Percentiles rank a stretch among this genome's conserved stretches.
phyloP scores from a whole-genome alignment of 2,329 filamentous ascomycete genomes.

The Ophiocordyceps camponoti-floridani region DNA sequence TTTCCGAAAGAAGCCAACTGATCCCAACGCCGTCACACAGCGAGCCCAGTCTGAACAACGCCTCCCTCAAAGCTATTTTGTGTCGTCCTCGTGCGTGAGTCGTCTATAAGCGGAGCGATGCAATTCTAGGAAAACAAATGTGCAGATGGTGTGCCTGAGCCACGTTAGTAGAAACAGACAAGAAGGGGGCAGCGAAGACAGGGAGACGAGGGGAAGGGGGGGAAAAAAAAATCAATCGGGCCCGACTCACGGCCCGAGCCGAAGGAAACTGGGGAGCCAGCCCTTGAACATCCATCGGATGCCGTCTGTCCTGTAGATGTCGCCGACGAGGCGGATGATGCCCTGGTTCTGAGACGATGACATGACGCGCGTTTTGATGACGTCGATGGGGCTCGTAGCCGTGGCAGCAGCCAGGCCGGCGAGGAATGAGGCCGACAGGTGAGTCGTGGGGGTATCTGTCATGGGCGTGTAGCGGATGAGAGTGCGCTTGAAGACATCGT shows the following conservation, averaged over 20 bases:
- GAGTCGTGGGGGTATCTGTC: constrained; percentile 53
- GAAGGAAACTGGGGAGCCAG: constrained; percentile 62
- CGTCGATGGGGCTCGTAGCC: constrained; percentile 69
- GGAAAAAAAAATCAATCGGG: no score
- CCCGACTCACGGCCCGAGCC: constrained; percentile 40
- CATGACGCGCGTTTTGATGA: constrained; percentile 83
- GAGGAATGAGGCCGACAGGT: constrained; percentile 61
- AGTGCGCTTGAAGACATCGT: constrained; percentile 63
- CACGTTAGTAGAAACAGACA: constrained; percentile 4
- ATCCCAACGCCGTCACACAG: no score
- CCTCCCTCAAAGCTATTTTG: constrained; percentile 4
- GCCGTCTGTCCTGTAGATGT: constrained; percentile 55
- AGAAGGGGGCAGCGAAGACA: neutral
- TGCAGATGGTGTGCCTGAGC: constrained; percentile 61
- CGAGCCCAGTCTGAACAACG: no score
- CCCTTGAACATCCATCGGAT: constrained; percentile 75
- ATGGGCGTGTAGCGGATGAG: constrained; percentile 50
- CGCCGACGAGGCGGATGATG: constrained; percentile 40
- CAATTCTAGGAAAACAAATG: constrained; percentile 72
- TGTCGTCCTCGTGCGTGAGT: constrained; percentile 20
- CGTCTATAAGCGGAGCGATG: constrained; percentile 63
- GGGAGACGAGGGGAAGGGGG: neutral
- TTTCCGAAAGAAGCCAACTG: no score
- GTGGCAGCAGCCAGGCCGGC: constrained; percentile 74
- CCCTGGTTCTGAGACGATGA: constrained; percentile 34